Percentiles rank a stretch among this genome's conserved stretches.
Evolutionary conservation across 1,284 basidiomycete genomes (phyloP).

Genomic region (Apiotrichum brassicae): DNA sequence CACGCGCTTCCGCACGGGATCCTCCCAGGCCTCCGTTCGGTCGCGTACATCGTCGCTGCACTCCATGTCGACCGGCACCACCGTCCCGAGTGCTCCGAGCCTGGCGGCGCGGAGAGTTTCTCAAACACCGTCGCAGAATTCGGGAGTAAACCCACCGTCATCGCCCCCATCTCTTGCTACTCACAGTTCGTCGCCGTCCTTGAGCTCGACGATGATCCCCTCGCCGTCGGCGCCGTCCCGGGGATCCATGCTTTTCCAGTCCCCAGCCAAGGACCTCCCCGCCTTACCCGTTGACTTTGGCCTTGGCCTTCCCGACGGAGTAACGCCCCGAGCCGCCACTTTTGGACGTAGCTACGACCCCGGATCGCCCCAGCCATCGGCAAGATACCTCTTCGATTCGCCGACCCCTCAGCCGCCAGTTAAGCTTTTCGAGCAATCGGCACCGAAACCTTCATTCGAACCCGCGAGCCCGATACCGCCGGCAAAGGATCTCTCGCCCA

Average conservation of each 20-base stretch:
- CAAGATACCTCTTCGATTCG: neutral
- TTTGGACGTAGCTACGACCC: neutral
- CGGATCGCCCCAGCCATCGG: neutral
- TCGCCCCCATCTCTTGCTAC: neutral
- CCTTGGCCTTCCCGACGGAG: neutral
- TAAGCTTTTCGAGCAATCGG: too few species aligned
- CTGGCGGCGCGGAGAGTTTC: neutral
- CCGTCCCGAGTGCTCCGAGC: neutral
- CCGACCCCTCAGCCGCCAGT: neutral
- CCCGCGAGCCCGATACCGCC: too few species aligned
- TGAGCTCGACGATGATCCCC: neutral
- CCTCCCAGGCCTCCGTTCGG: neutral
- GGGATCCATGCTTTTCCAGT: neutral
- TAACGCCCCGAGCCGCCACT: neutral
- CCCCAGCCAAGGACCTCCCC: neutral
- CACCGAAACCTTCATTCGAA: too few species aligned
- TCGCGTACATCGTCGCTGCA: neutral
- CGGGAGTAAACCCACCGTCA: neutral
- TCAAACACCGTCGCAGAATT: neutral
- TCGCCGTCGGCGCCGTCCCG: neutral
- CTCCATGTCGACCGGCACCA: neutral
- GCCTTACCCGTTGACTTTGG: neutral
- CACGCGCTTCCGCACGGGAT: neutral
- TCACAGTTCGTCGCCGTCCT: neutral
- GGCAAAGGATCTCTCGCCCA: too few species aligned